These are phyloP conservation scores for Tricharina praecox DNA, from an alignment of 495 filamentous ascomycete genomes.

Conservation along the genomic window DNA sequence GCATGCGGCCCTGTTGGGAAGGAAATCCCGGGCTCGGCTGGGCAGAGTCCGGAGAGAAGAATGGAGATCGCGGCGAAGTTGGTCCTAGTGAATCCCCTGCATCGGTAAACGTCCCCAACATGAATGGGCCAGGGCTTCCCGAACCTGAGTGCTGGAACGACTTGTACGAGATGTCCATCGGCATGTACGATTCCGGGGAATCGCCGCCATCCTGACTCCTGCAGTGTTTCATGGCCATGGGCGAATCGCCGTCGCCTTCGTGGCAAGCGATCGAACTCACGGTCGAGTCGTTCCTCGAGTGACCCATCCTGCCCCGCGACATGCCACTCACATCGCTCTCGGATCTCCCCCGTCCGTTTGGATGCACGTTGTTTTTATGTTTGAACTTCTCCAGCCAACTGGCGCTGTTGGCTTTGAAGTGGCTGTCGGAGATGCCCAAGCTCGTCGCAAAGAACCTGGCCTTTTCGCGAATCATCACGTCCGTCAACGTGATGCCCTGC, in stretches of 20 bases:
- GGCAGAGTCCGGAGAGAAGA: slow-evolving; percentile 51
- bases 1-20: slow-evolving; percentile 44
- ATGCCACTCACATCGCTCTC: slow-evolving; percentile 24
- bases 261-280: slow-evolving; percentile 31
- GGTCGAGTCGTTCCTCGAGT: slow-evolving; percentile 25
- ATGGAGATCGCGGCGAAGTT: slow-evolving; percentile 71
- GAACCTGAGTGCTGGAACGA: slow-evolving; percentile 33
- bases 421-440: slow-evolving; percentile 55
- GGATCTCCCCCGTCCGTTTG: slow-evolving; percentile 34
- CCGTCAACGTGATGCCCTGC: slow-evolving; percentile 58
- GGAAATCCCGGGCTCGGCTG: slow-evolving; percentile 28
- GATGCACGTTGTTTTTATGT: slow-evolving; percentile 52
- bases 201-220: slow-evolving; percentile 26
- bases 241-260: slow-evolving; percentile 11
- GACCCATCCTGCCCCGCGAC: slow-evolving; percentile 16
- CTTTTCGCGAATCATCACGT: slow-evolving; percentile 74
- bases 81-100: slow-evolving; percentile 57
- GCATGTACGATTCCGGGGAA: slow-evolving; percentile 30
- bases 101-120: slow-evolving; percentile 42
- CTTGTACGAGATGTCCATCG: slow-evolving; percentile 27
- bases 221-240: slow-evolving; percentile 21
- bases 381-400: slow-evolving; percentile 96
- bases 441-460: slow-evolving; percentile 70
- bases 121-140: slow-evolving; percentile 38
- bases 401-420: slow-evolving; percentile 54